Evolutionary conservation across 2,329 filamentous ascomycete genomes (phyloP).

Genomic region (Penicillium sp.): DNA sequence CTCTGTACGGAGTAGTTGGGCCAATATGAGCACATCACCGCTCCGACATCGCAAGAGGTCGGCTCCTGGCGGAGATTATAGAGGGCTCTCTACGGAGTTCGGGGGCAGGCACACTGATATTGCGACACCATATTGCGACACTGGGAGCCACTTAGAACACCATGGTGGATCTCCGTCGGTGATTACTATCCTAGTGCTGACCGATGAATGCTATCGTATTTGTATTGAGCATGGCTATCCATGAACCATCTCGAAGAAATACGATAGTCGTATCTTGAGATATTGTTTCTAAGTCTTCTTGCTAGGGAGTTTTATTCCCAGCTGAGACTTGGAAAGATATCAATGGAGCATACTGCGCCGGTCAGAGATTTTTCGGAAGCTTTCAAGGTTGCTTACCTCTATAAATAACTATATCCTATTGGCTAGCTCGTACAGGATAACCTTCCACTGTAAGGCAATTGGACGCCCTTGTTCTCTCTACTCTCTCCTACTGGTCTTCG

Average conservation of each 20-base stretch:
- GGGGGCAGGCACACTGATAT: constrained; percentile 1
- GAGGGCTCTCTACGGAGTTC: background rate
- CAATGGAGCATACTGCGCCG: background rate
- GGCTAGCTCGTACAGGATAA: background rate
- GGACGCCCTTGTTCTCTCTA: background rate
- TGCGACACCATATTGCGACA: constrained; percentile 21
- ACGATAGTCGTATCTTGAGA: background rate
- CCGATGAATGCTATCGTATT: background rate
- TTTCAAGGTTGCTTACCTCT: background rate
- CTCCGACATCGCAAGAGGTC: background rate
- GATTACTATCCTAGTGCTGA: background rate
- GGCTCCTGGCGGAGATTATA: background rate
- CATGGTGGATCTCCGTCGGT: background rate
- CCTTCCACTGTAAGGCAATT: background rate
- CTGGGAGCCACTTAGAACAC: constrained; percentile 8
- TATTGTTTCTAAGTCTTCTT: background rate
- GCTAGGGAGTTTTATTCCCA: background rate
- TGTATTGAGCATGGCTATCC: background rate
- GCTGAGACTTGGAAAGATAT: background rate
- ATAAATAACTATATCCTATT: background rate
- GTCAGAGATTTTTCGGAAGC: background rate
- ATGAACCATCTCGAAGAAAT: background rate
- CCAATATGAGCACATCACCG: background rate
- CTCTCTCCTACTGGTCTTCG: background rate
- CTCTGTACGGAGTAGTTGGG: background rate